Conservation (phyloP, 805 yeast genomes). For the Blastobotrys peoriensis region DNA sequence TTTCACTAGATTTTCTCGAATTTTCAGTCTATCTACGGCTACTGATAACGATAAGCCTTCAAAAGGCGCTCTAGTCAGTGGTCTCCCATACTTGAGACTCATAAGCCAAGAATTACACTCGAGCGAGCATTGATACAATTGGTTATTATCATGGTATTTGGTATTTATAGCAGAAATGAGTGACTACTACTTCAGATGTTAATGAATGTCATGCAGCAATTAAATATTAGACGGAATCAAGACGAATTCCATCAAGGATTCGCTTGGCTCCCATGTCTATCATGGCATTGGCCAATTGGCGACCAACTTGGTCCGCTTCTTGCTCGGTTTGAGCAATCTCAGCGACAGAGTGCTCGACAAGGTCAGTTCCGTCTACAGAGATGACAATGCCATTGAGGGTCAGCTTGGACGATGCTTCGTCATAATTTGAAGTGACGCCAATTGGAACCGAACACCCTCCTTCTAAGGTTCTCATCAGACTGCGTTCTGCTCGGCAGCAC, state of each 20-base stretch:
- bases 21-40: no score
- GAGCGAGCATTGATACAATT: no score
- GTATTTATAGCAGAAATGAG: no score
- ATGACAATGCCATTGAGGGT: constrained; percentile 67
- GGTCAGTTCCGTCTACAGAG: constrained; percentile 71
- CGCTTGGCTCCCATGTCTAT: constrained; percentile 72
- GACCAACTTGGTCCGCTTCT: constrained; percentile 71
- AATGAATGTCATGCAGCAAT: no score
- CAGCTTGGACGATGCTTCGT: constrained; percentile 42
- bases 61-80: no score
- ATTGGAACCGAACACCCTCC: constrained; percentile 99
- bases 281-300: constrained; percentile 58
- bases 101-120: no score
- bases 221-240: constrained; percentile 17
- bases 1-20: no score
- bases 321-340: constrained; percentile 37
- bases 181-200: no score
- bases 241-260: constrained; percentile 72
- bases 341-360: constrained; percentile 51
- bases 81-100: no score
- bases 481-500: constrained; percentile 83
- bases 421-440: constrained; percentile 67
- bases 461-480: constrained; percentile 79
- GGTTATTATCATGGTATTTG: no score
- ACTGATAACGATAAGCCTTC: no score